phyloP scores from a whole-genome alignment of 805 yeast genomes.

The Kuraishia borneana region DNA sequence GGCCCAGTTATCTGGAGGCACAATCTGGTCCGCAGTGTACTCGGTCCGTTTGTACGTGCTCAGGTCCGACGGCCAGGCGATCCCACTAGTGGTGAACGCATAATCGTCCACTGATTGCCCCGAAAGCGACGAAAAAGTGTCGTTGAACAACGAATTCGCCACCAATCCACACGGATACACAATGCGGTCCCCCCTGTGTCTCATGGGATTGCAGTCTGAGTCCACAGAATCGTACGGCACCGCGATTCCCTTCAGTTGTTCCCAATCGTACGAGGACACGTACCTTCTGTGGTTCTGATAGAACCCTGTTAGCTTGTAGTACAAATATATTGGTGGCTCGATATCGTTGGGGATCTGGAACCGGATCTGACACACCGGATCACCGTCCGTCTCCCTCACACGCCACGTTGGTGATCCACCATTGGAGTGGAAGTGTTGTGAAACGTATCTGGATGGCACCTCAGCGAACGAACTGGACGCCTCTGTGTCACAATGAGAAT shows the following conservation, averaged over 20 bases:
- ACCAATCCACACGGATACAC: conserved; percentile 91
- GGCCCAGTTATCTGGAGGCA: conserved; percentile 93
- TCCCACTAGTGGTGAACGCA: conserved; percentile 40
- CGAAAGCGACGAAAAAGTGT: conserved; percentile 45
- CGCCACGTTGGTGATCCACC: conserved; percentile 51
- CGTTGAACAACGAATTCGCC: conserved; percentile 89
- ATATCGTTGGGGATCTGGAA: conserved; percentile 67
- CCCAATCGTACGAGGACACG: conserved; percentile 73
- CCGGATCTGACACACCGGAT: conserved; percentile 47
- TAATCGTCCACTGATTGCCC: conserved; percentile 22
- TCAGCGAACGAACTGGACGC: conserved; percentile 25
- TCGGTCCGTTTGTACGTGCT: conserved; percentile 61
- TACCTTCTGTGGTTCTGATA: conserved; percentile 93
- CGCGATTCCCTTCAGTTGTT: conserved; percentile 73
- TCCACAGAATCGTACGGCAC: conserved; percentile 39
- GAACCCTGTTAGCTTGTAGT: conserved; percentile 82
- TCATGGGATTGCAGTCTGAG: conserved; percentile 43
- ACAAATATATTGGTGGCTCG: conserved; percentile 61
- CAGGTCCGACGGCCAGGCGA: conserved; percentile 80
- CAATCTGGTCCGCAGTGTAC: conserved; percentile 59
- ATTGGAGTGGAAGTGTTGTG: conserved; percentile 47
- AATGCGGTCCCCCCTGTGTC: conserved; percentile 24
- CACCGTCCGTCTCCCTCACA: conserved; percentile 24
- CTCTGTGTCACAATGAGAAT: conserved; percentile 51
- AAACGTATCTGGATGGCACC: conserved; percentile 51